Evolutionary conservation across 805 yeast species (phyloP).

Genomic region (Pichia nanzhaoensis): DNA sequence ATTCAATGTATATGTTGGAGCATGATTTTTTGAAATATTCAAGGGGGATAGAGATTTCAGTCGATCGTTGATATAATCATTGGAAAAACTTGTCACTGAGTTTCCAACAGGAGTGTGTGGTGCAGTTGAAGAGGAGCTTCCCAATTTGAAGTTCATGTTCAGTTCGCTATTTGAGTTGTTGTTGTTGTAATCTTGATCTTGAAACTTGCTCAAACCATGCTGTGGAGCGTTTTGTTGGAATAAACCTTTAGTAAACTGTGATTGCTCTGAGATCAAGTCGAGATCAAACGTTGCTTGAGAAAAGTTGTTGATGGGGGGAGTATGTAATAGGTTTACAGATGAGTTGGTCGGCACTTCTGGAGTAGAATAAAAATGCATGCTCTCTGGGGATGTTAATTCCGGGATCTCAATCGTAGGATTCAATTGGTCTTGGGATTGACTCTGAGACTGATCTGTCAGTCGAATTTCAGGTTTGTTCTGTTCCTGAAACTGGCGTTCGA

Average conservation of each 20-base stretch:
- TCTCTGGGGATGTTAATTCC: constrained; percentile 15
- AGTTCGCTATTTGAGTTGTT: constrained; percentile 21
- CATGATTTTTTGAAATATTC: constrained; percentile 48
- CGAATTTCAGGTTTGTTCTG: neutral
- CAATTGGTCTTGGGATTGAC: neutral
- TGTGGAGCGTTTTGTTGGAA: neutral
- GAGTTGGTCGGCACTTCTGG: too few species aligned
- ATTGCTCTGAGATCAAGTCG: neutral
- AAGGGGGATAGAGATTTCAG: constrained; percentile 24
- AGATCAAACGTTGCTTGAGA: neutral
- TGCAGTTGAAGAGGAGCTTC: constrained; percentile 11
- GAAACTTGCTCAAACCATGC: neutral
- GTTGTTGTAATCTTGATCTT: constrained; percentile 2
- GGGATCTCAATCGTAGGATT: constrained; percentile 21
- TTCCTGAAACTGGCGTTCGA: too few species aligned
- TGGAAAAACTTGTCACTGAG: constrained; percentile 6
- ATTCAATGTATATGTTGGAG: constrained; percentile 79
- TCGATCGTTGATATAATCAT: neutral
- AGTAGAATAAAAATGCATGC: neutral
- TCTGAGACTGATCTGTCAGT: neutral
- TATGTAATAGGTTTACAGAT: neutral
- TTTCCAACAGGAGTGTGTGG: constrained; percentile 12
- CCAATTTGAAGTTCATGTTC: constrained; percentile 24
- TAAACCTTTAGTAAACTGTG: neutral
- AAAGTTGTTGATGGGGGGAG: neutral